Base-by-base conservation (phyloP, 495 filamentous ascomycete species). In the Neurospora intermedia region DNA sequence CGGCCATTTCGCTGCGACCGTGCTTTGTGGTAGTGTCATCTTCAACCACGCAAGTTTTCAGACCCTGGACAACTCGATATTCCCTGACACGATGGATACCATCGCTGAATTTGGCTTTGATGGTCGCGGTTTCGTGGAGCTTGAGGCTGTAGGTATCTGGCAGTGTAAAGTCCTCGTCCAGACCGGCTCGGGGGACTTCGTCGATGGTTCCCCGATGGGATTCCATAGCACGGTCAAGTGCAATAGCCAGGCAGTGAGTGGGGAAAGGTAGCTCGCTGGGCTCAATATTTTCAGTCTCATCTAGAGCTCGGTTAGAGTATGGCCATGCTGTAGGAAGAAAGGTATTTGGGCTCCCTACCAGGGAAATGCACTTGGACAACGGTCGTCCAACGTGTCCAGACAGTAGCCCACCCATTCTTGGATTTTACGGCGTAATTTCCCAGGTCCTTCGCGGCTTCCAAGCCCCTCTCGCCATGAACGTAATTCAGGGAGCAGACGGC, bases 1-100 rank as follows among this genome's bases (percentile, higher is more conserved):
- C 7, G 1, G 54, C 2, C 7, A 0, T 4, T 1, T 16, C 23
- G 6, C 3, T 6, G 15, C 16, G 1, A 1, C 0, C 27, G 1
- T 62, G 4, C 54, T 2, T 18, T 6, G 0, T 0, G 6, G 13
- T 0, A 4, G 1, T 0, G 3, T 62, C 54, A 6, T 35, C 15
- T 3, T 4, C 1, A 2, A 62, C 54, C 1, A 16, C 15, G 27
- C 13, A 62, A 2, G 5, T 6, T 2, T 4, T 35, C 54, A 35
- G 23, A 62, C 7, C 3, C 1, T 62, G 54, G 1, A 8, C 7
- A 0, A 62, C 13, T 3, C 27, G 1, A 7, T 35, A 62, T 0
- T 62, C 27, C 9, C 27, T 62, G 0, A 35, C 0, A 3, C 0
- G 2, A 18, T 62, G 54, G 1, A 18, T 62, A 0, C 27, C 13